Evolutionary conservation across 1,284 basidiomycete species (phyloP).

Genomic region (Schizophyllum commune): DNA sequence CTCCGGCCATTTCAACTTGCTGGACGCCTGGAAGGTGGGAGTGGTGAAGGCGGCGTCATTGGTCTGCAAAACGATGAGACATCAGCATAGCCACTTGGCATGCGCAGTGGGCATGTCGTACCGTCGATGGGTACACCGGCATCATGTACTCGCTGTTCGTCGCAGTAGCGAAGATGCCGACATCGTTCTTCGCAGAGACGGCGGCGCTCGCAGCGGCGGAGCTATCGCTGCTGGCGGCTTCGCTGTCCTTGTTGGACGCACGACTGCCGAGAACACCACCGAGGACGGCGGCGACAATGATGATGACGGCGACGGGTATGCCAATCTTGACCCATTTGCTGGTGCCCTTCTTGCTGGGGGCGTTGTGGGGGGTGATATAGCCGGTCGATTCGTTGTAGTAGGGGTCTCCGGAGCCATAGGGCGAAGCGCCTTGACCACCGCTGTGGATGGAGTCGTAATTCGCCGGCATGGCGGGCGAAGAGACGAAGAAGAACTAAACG

Average conservation of each 20-base stretch:
- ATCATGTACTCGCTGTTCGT: conserved; percentile 70
- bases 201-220: conserved; percentile 36
- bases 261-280: conserved; percentile 72
- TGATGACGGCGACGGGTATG: conserved; percentile 52
- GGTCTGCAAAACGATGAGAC: conserved; percentile 42
- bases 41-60: conserved; percentile 68
- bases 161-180: conserved; percentile 66
- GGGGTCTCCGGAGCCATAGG: conserved; percentile 43
- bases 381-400: conserved; percentile 63
- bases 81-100: not conserved
- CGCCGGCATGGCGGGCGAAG: conserved; percentile 10
- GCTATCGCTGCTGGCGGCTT: conserved; percentile 11
- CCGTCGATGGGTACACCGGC: conserved; percentile 83
- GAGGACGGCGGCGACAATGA: conserved; percentile 71
- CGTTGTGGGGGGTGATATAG: conserved; percentile 43
- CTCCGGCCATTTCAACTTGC: conserved; percentile 62
- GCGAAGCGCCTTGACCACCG: conserved; percentile 10
- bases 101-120: conserved; percentile 35
- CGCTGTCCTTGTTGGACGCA: conserved; percentile 21
- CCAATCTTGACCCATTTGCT: conserved; percentile 62
- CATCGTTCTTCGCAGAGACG: conserved; percentile 49
- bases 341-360: conserved; percentile 36
- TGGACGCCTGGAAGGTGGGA: conserved; percentile 62
- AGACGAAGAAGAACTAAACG: not conserved
- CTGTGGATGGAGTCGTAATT: conserved; percentile 11